Evolutionary conservation across 2,329 filamentous ascomycete genomes (phyloP).

Genomic region (Emericellopsis cladophorae): DNA sequence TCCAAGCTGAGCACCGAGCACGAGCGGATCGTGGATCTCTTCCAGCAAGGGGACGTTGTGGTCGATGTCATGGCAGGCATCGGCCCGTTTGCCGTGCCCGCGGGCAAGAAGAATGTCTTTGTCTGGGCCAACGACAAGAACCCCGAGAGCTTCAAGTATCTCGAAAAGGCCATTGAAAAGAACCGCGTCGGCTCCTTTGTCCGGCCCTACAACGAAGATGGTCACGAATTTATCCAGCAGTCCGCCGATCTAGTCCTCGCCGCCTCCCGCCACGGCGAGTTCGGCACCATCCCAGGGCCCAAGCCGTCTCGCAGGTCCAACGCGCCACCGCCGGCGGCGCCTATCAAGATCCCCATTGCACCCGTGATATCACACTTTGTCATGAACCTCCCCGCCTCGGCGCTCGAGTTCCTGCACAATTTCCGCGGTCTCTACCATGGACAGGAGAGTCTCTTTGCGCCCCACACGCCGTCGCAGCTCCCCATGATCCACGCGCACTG

Average conservation of each 20-base stretch:
- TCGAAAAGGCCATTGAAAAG: constrained; percentile 54
- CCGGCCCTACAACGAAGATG: constrained; percentile 69
- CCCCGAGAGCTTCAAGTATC: constrained; percentile 67
- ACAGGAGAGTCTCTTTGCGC: constrained; percentile 51
- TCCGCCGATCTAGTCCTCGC: constrained; percentile 49
- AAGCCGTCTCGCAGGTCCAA: constrained; percentile 20
- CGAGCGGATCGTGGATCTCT: constrained; percentile 61
- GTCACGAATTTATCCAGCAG: constrained; percentile 63
- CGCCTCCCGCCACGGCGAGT: constrained; percentile 36
- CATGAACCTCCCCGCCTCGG: constrained; percentile 91
- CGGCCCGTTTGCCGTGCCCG: constrained; percentile 86
- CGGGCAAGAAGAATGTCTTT: constrained; percentile 79
- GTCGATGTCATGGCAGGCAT: constrained; percentile 97
- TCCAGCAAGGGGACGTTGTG: constrained; percentile 75
- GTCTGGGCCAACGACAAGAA: constrained; percentile 98
- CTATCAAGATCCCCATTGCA: constrained; percentile 43
- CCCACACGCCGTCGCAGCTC: constrained; percentile 45
- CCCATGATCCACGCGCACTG: constrained; percentile 91
- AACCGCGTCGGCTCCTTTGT: constrained; percentile 76
- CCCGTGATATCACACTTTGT: constrained; percentile 82
- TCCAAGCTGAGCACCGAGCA: constrained; percentile 84
- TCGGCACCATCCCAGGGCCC: constrained; percentile 33
- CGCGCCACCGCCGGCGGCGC: constrained; percentile 18
- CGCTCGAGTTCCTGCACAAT: constrained; percentile 65
- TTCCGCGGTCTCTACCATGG: constrained; percentile 65